A percentile compares a stretch with the other conserved stretches of the same genome.
phyloP scores from a whole-genome alignment of 768 basidiomycete genomes.

The Boletus fagicola region DNA sequence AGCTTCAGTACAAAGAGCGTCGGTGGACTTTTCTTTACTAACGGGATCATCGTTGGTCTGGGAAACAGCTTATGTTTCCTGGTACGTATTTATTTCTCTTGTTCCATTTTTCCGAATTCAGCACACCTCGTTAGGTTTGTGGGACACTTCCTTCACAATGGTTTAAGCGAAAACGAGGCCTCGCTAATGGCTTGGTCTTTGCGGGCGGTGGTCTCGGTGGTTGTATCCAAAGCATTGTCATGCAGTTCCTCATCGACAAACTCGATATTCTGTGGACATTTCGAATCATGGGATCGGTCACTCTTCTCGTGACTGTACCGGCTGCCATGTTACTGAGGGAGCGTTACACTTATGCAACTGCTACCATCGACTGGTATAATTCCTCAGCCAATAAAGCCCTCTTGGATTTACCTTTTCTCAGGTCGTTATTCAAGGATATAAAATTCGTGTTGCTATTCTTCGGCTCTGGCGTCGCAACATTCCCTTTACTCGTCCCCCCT shows the following conservation, averaged over 20 bases:
- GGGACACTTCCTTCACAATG: slow-evolving; percentile 36
- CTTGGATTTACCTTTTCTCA: slow-evolving; percentile 3
- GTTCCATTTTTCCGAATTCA: background rate
- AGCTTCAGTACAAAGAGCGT: slow-evolving; percentile 22
- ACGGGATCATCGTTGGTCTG: slow-evolving; percentile 30
- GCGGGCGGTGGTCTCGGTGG: slow-evolving; percentile 34
- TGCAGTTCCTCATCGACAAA: slow-evolving; percentile 27
- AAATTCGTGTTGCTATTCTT: slow-evolving; percentile 29
- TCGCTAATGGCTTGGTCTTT: slow-evolving; percentile 37
- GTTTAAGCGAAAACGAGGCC: slow-evolving; percentile 33
- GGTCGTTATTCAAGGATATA: slow-evolving; percentile 7
- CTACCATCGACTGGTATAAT: slow-evolving; percentile 24
- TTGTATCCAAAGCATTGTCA: slow-evolving; percentile 29
- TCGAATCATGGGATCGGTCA: slow-evolving; percentile 30
- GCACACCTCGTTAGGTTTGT: slow-evolving; percentile 21
- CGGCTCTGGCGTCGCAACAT: slow-evolving; percentile 35
- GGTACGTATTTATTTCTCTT: slow-evolving; percentile 11
- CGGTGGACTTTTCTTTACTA: slow-evolving; percentile 29
- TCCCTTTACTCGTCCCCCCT: slow-evolving; percentile 34
- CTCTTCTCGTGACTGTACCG: slow-evolving; percentile 26
- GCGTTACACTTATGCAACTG: slow-evolving; percentile 16
- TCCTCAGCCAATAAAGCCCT: background rate
- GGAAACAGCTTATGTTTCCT: slow-evolving; percentile 29
- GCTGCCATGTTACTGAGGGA: slow-evolving; percentile 30
- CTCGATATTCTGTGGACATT: slow-evolving; percentile 34